Percentiles rank a stretch among this genome's conserved stretches.
These are phyloP conservation scores for Carex littledalei DNA, from an alignment of 176 grass and related monocot species.

Conservation along the genomic window DNA sequence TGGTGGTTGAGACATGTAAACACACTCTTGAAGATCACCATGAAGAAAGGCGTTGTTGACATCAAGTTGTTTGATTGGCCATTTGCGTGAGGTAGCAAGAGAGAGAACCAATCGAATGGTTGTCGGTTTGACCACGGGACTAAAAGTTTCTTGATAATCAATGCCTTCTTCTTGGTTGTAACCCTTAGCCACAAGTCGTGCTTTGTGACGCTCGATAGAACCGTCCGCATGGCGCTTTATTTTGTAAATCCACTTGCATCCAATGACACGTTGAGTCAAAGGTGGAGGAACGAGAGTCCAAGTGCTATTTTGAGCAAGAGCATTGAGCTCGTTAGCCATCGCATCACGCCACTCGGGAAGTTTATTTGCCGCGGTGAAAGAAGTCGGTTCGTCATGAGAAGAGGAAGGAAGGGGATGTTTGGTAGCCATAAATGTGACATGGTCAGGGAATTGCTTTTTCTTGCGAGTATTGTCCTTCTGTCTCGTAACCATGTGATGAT, in stretches of 20 bases:
- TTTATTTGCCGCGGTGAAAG: not conserved
- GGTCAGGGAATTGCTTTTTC: not conserved
- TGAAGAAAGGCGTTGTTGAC: not conserved
- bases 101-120: not conserved
- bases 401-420: not conserved
- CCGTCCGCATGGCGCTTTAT: not conserved
- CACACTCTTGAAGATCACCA: not conserved
- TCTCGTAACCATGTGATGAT: not conserved
- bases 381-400: not conserved
- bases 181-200: not conserved
- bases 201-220: not conserved
- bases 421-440: not conserved
- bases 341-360: not conserved
- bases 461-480: fast-evolving
- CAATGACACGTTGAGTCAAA: not conserved
- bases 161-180: not conserved
- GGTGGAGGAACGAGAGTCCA: not conserved
- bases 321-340: not conserved
- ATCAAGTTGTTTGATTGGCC: not conserved
- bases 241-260: not conserved
- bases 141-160: not conserved
- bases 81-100: not conserved
- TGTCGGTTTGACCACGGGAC: not conserved
- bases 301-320: not conserved
- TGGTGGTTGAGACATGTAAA: not conserved